A percentile compares a stretch with the other conserved stretches of the same genome.
These are phyloP conservation scores for Lepidium sativum DNA, from an alignment of 345 rosid species.

Conservation along the genomic window DNA sequence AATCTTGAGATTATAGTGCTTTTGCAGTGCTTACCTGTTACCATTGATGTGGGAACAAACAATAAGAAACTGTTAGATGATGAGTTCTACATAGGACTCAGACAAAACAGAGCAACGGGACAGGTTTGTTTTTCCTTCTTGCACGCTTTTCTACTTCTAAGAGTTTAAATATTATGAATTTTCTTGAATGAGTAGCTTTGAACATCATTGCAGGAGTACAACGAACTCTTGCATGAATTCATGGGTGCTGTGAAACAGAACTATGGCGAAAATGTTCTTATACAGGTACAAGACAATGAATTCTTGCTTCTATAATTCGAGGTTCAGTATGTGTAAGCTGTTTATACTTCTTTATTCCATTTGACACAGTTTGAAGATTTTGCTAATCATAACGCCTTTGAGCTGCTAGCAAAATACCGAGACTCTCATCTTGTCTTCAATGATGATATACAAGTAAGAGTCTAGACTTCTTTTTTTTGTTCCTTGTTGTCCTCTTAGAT, in stretches of 20 bases:
- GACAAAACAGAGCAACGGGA: conserved; percentile 72
- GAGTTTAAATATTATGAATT: neutral
- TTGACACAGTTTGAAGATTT: conserved; percentile 84
- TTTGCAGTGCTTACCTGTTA: conserved; percentile 72
- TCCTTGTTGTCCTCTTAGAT: neutral
- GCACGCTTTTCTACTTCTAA: neutral
- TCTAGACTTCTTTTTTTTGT: neutral
- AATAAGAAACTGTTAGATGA: conserved; percentile 70
- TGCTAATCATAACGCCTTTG: conserved; percentile 94
- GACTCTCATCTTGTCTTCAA: conserved; percentile 87
- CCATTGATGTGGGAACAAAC: conserved; percentile 90
- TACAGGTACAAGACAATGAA: conserved; percentile 44
- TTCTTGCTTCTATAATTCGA: neutral
- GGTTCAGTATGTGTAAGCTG: neutral
- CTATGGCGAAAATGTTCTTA: conserved; percentile 81
- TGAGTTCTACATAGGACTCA: conserved; percentile 83
- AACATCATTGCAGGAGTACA: conserved; percentile 50
- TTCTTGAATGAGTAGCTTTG: neutral
- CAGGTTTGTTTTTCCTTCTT: conserved; percentile 33
- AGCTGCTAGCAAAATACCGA: conserved; percentile 65
- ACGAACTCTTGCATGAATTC: conserved; percentile 69
- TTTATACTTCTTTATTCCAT: neutral
- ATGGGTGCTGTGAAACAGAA: conserved; percentile 87
- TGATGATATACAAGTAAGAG: conserved; percentile 80
- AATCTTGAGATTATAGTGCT: neutral